Percentiles rank a stretch among this genome's conserved stretches.
Conservation (phyloP, 2,329 filamentous ascomycete species). For the Aulographum hederae region DNA sequence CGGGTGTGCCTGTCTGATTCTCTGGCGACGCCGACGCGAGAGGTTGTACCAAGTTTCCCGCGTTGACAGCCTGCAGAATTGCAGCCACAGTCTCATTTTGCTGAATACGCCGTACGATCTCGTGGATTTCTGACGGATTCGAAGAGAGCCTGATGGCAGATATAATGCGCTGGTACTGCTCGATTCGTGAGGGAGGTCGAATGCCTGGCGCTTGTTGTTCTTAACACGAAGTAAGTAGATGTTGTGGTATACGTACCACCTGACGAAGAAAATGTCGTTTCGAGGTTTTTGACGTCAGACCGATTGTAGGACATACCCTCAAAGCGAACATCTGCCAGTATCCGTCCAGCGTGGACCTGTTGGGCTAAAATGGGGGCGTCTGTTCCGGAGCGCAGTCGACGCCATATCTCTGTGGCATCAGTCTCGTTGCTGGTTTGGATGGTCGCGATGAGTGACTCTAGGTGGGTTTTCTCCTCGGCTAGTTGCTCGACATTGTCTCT, state of each 20-base stretch:
- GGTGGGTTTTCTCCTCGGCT: conserved; percentile 6
- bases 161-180: neutral
- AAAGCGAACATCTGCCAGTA: conserved; percentile 6
- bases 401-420: conserved; percentile 7
- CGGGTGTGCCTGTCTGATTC: too few species aligned
- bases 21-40: neutral
- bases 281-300: too few species aligned
- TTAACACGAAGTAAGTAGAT: neutral
- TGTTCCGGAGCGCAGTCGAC: conserved; percentile 6
- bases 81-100: neutral
- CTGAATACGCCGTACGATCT: conserved; percentile 6
- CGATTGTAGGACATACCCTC: too few species aligned
- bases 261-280: too few species aligned
- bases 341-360: conserved; percentile 6
- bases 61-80: neutral
- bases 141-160: neutral
- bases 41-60: neutral
- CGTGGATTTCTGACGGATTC: conserved; percentile 5
- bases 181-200: neutral
- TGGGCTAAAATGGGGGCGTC: conserved; percentile 8
- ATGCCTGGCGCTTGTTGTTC: neutral
- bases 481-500: conserved; percentile 10
- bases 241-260: too few species aligned
- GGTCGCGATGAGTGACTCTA: conserved; percentile 8
- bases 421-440: conserved; percentile 7